These are phyloP conservation scores for Acacia pycnantha DNA, from an alignment of 331 rosid species.

Conservation along the genomic window DNA sequence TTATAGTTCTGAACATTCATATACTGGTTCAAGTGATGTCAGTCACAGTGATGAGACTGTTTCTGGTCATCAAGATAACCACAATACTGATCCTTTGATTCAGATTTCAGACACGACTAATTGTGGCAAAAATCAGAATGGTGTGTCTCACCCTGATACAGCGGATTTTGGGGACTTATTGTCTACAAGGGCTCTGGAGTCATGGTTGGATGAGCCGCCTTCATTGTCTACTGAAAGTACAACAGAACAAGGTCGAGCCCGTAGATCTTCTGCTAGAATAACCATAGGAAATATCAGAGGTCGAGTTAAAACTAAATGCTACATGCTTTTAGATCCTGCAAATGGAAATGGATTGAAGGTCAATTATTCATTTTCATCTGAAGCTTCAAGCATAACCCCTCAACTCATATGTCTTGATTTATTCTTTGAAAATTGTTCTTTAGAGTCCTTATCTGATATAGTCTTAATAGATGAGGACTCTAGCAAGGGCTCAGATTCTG, in stretches of 20 bases:
- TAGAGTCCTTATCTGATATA: slow-evolving; percentile 65
- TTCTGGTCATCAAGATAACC: slow-evolving; percentile 47
- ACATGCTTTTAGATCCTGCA: slow-evolving; percentile 72
- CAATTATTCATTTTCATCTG: slow-evolving; percentile 80
- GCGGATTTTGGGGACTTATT: slow-evolving; percentile 66
- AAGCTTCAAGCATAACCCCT: slow-evolving; percentile 67
- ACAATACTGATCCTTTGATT: slow-evolving; percentile 58
- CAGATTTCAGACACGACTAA: slow-evolving; percentile 67
- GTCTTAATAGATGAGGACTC: slow-evolving; percentile 64
- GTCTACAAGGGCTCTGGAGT: slow-evolving; percentile 79
- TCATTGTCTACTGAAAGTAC: slow-evolving; percentile 47
- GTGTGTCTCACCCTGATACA: slow-evolving; percentile 53
- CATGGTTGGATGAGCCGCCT: slow-evolving; percentile 90
- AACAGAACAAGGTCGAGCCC: slow-evolving; percentile 45
- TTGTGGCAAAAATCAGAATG: slow-evolving; percentile 43
- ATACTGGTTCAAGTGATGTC: slow-evolving; percentile 52
- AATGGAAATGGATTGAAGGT: slow-evolving; percentile 89
- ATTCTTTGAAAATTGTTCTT: slow-evolving; percentile 76
- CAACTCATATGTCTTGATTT: slow-evolving; percentile 74
- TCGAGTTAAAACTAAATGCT: slow-evolving; percentile 66
- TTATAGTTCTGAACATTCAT: slow-evolving; percentile 65
- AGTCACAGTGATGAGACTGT: slow-evolving; percentile 46
- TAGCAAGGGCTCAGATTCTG: slow-evolving; percentile 49
- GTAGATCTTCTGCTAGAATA: slow-evolving; percentile 82
- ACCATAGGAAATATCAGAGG: slow-evolving; percentile 68